phyloP scores from a whole-genome alignment of 495 filamentous ascomycete genomes.

The Aspergillus olivimuriae region DNA sequence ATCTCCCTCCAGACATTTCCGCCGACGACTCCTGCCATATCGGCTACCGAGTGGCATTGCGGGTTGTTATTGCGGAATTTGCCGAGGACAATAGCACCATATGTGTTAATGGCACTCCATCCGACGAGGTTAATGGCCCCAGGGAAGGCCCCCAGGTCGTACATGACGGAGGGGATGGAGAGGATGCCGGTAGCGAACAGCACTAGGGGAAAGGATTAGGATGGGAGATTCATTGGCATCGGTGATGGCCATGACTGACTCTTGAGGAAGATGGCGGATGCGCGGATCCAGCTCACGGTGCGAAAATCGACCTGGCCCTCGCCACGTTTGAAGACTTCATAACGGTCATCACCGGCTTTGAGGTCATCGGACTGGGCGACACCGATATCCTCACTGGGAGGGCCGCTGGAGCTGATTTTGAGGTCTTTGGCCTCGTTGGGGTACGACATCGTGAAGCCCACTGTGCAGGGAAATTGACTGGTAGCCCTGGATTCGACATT shows the following conservation, averaged over 20 bases:
- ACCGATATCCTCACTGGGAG: conserved; percentile 5
- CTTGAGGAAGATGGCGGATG: conserved; percentile 53
- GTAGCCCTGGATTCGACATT: too few relatives aligned
- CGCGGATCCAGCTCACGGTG: conserved; percentile 51
- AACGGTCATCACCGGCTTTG: conserved; percentile 19
- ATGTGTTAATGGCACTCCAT: conserved; percentile 59
- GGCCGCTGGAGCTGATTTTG: conserved; percentile 2
- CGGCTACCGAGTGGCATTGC: conserved; percentile 51
- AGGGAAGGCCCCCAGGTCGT: conserved; percentile 55
- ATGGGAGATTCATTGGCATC: not conserved
- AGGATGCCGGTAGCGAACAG: conserved; percentile 53
- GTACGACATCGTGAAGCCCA: not conserved
- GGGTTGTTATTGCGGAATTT: conserved; percentile 32
- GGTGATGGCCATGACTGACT: conserved; percentile 9
- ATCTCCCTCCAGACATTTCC: conserved; percentile 44
- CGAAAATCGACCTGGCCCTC: conserved; percentile 48
- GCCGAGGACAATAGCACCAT: conserved; percentile 29
- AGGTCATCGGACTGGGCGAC: conserved; percentile 12
- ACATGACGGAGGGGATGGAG: conserved; percentile 54
- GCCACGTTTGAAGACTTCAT: conserved; percentile 48
- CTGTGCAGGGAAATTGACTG: too few relatives aligned
- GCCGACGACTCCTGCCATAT: conserved; percentile 61
- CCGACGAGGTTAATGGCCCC: conserved; percentile 50
- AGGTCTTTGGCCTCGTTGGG: conserved; percentile 10
- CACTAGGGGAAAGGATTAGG: conserved; percentile 17